Percentiles rank a stretch among this genome's conserved stretches.
Evolutionary conservation across 73 alveolate species (phyloP).

Genomic region (Paramecium pentaurelia): DNA sequence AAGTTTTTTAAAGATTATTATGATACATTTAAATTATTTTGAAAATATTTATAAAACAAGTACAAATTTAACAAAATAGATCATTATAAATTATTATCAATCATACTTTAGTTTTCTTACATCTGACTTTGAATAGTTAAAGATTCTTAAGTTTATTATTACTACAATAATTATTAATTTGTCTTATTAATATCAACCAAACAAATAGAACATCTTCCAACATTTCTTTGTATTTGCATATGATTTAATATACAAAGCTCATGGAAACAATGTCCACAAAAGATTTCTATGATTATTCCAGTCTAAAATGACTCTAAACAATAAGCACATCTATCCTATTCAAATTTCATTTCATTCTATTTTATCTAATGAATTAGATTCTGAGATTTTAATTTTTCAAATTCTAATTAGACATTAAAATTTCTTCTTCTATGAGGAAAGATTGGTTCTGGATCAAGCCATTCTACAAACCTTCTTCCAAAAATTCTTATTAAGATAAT

Average conservation of each 20-base stretch:
- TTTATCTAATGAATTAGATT: neutral
- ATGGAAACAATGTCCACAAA: neutral
- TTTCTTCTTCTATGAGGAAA: neutral
- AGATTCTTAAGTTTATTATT: neutral
- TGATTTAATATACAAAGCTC: neutral
- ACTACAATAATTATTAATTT: neutral
- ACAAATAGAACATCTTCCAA: neutral
- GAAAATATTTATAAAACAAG: neutral
- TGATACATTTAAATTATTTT: constrained; percentile 42
- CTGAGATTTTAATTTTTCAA: neutral
- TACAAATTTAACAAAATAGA: neutral
- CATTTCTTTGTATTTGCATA: neutral
- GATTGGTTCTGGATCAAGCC: neutral
- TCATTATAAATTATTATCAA: neutral
- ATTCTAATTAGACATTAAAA: neutral
- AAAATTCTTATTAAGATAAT: neutral
- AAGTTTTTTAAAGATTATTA: constrained; percentile 38
- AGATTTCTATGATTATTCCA: neutral
- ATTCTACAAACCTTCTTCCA: neutral
- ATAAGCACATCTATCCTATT: neutral
- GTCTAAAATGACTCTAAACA: neutral
- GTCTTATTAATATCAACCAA: neutral
- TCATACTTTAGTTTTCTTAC: neutral
- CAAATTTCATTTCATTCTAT: neutral
- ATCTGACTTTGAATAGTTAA: neutral